Base-by-base conservation (phyloP, 2,329 filamentous ascomycete genomes). In the Cryphonectria nitschkei region DNA sequence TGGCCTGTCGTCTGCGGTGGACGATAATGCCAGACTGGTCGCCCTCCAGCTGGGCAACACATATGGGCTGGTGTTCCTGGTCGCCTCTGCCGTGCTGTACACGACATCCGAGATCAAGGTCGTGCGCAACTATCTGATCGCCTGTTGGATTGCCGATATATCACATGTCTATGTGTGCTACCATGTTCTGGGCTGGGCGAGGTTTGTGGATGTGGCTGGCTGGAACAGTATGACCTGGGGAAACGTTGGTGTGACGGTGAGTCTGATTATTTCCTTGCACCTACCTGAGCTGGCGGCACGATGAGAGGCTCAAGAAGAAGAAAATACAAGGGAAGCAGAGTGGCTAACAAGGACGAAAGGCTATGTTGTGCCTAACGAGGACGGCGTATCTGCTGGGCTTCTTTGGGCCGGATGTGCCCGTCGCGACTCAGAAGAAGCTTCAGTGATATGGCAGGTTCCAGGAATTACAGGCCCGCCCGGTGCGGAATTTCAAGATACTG, bases 191-290 rank as follows among this genome's bases (percentile, higher is more conserved):
- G 91, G 89, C 11, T 83, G 82, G 77, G 83, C 87, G 13, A 81
- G 81, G 46, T 84, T 88, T 63, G 73, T 87, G 61, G 84, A 88
- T 74, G 79, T 91, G 14, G 79, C 76, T 5, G 81, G 79, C 32
- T 94, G 92, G 92, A 93, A 93, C 78, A 82, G 86, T 46, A 86
- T 91, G 83, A 87, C 89, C n/a, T 92, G 89, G 88, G 92, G 92
- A 2, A 94, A 94, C 76, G 84, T 94, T 73, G 90, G 86, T 9
- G 84, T 86, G 65, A 93, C 91, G 37, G 86, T 89, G 75, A 81
- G 86, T 79, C 8, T 29, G 32, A 7, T 34, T 34, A 41, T 13
- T 52, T 16, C 43, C 19, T n/a, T 50, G 2, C 22, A 43, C 22
- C 46, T 65, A 26, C 32, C 65, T 8, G 7, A 39, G 41, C 65